Base-by-base conservation (phyloP, 2,329 filamentous ascomycete genomes). In the Ascosphaera apis region DNA sequence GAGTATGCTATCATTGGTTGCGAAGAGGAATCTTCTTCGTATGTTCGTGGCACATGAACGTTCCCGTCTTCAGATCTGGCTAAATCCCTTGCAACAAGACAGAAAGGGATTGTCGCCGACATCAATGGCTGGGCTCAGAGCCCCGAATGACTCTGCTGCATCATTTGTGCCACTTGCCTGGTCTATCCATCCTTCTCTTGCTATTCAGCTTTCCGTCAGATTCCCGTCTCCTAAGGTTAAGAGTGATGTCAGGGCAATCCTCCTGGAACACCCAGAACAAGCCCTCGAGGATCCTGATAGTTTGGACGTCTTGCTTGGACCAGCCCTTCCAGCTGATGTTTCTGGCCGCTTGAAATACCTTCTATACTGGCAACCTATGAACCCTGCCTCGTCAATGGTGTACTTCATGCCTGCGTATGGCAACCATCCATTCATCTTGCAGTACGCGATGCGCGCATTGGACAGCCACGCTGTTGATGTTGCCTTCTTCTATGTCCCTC, bases 401-500 rank as follows among this genome's bases (percentile, higher is more conserved):
- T 83, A 91, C 56, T 95, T 98, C 60, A 54, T 92, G 45, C 91
- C 91, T 0, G 73, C 76, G 1, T 98, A 91, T 53, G 73, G 75
- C 30, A 86, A 92, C 47, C 77, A 99, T 48, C 80, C 91, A 0
- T 91, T 84, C 55, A 67, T 98, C 36, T 71, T 95, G 28, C 91
- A 99, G 53, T 98, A 95, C 53, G 88, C 88, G 1, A 91, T 98
- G 75, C 72, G 84, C 47, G 81, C 88, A 2, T 57, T 99, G 34
- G 88, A 98, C 51, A 84, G 78, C 45, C 88, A 98, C 49, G 76
- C 83, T 0, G 76, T 93, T n/a, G 88, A 95, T 51, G 74, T 95
- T 15, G 92, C 86, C 0, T 98, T 99, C 64, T 98, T 95, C 57
- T 95, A 93, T 50, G 88, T 99, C 2, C 88, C 91, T 4, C 88